Percentiles rank a stretch among this genome's conserved stretches.
Conservation (phyloP, 768 basidiomycete genomes). For the Lactarius tabidus region DNA sequence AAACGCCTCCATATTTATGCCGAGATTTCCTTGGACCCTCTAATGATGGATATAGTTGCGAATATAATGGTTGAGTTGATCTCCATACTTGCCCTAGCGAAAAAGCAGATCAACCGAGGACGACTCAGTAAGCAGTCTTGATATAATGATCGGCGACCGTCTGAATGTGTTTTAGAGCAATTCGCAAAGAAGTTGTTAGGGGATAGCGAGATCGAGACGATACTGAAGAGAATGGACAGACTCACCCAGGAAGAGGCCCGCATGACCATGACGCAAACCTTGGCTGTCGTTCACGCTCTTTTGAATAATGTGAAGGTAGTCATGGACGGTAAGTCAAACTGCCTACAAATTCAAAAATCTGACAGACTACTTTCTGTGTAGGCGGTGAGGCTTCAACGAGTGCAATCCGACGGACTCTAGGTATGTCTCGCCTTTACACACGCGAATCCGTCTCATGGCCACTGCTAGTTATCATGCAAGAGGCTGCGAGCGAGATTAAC, state of each 20-base stretch:
- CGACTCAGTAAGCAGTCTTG: too few relatives aligned
- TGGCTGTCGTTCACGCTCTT: conserved; percentile 4
- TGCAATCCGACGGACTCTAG: not conserved
- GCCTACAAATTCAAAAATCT: not conserved
- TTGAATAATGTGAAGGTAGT: conserved; percentile 9
- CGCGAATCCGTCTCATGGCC: not conserved
- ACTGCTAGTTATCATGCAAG: not conserved
- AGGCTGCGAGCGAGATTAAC: too few relatives aligned
- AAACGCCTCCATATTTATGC: too few relatives aligned
- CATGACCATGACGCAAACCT: conserved; percentile 2
- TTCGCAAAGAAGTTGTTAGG: conserved; percentile 4
- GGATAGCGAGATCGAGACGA: too few relatives aligned
- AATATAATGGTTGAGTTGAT: not conserved
- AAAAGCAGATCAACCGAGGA: too few relatives aligned
- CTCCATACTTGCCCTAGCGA: not conserved
- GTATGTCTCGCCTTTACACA: not conserved
- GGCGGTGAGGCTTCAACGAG: not conserved
- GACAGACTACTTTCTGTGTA: not conserved
- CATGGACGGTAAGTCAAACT: conserved; percentile 3
- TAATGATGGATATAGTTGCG: not conserved
- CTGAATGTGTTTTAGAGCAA: not conserved
- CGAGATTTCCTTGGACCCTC: too few relatives aligned
- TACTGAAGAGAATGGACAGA: conserved; percentile 7
- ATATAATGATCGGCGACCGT: not conserved
- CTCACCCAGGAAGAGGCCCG: conserved; percentile 9